Conservation (phyloP, 495 filamentous ascomycete species). For the Penicillium malachiteum region DNA sequence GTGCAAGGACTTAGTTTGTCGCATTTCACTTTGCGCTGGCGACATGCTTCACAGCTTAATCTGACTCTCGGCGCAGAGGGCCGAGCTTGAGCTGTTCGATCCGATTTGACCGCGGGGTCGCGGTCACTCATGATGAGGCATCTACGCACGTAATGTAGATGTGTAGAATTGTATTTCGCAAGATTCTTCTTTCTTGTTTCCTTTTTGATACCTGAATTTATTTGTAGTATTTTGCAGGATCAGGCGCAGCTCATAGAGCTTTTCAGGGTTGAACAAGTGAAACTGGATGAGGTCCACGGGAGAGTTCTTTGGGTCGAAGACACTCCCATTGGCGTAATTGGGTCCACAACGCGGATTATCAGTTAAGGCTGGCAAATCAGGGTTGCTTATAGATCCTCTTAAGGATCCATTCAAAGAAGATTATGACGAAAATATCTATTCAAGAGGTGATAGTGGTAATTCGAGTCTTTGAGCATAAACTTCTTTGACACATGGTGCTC, state of each 20-base stretch:
- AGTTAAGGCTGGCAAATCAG: neutral
- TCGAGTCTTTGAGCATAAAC: too few species aligned
- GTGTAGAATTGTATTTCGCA: too few species aligned
- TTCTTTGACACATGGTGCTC: too few species aligned
- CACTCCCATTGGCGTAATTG: neutral
- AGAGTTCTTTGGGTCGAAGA: neutral
- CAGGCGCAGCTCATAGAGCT: neutral
- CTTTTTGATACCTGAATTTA: neutral
- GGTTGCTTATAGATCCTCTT: neutral
- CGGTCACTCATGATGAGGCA: conserved; percentile 17
- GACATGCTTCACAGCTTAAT: conserved; percentile 51
- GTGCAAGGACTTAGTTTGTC: conserved; percentile 71
- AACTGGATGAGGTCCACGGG: neutral
- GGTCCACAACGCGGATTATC: neutral
- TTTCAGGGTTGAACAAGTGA: neutral
- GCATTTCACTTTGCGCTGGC: conserved; percentile 77
- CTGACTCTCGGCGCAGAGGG: conserved; percentile 28
- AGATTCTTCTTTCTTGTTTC: too few species aligned
- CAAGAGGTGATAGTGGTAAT: too few species aligned
- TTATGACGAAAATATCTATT: too few species aligned
- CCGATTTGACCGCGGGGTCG: conserved; percentile 8
- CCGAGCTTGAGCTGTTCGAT: conserved; percentile 17
- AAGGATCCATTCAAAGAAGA: too few species aligned
- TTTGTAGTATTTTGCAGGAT: neutral
- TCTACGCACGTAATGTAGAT: neutral